A percentile compares a stretch with the other conserved stretches of the same genome.
These are phyloP conservation scores for Geotrichum klebahnii DNA, from an alignment of 1,139 yeast species.

Conservation along the genomic window DNA sequence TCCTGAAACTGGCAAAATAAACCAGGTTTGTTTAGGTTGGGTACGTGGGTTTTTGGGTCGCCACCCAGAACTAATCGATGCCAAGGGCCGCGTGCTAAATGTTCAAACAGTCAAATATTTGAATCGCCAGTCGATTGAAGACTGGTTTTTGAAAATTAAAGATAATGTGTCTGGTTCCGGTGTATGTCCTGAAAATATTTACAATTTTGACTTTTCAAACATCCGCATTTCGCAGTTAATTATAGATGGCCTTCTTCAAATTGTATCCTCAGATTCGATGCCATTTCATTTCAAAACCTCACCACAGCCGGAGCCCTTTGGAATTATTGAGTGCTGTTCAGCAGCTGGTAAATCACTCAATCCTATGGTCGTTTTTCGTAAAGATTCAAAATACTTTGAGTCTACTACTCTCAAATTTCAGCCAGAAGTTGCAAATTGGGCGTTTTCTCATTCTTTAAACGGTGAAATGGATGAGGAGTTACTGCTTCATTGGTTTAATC, in stretches of 20 bases:
- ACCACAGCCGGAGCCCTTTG: slow-evolving; percentile 20
- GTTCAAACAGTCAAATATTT: slow-evolving; percentile 7
- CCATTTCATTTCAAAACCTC: slow-evolving; percentile 9
- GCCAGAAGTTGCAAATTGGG: not conserved
- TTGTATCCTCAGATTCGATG: slow-evolving; percentile 14
- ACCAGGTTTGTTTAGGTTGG: slow-evolving; percentile 22
- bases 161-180: not conserved
- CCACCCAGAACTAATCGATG: slow-evolving; percentile 19
- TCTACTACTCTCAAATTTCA: not conserved
- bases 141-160: slow-evolving; percentile 13
- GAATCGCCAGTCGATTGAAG: slow-evolving; percentile 1
- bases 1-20: slow-evolving; percentile 16
- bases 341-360: slow-evolving; percentile 11
- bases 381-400: slow-evolving; percentile 5
- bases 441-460: not conserved
- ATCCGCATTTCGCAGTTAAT: slow-evolving; percentile 11
- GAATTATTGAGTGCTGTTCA: slow-evolving; percentile 17
- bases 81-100: slow-evolving; percentile 18
- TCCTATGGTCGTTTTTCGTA: slow-evolving; percentile 12
- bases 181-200: slow-evolving; percentile 12
- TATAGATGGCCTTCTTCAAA: slow-evolving; percentile 17
- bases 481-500: slow-evolving; percentile 8
- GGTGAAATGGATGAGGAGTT: slow-evolving; percentile 8
- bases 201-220: slow-evolving; percentile 13
- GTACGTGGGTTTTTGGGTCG: slow-evolving; percentile 22